Evolutionary conservation across 2,329 filamentous ascomycete genomes (phyloP).

Genomic region (Ophiostoma tasmaniense): DNA sequence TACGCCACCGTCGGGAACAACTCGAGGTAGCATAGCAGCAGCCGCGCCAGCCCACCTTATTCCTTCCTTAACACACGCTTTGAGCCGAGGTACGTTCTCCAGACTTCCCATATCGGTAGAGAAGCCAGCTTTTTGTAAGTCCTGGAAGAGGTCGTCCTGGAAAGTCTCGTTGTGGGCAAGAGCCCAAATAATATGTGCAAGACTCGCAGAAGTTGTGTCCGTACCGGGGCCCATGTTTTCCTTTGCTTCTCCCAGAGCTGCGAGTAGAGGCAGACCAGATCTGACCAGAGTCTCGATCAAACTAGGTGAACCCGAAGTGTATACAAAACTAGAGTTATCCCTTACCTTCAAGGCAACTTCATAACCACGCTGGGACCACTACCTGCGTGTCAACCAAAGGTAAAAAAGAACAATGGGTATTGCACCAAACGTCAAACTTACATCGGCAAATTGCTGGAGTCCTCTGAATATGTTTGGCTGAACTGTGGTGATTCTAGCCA

Average conservation of each 20-base stretch:
- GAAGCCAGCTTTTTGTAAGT: slow-evolving; percentile 11
- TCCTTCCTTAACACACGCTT: slow-evolving; percentile 17
- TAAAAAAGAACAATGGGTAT: neutral
- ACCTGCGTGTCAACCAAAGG: neutral
- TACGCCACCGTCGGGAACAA: slow-evolving; percentile 13
- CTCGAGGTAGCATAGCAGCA: slow-evolving; percentile 17
- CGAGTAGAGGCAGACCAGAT: slow-evolving; percentile 10
- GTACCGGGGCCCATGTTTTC: slow-evolving; percentile 19
- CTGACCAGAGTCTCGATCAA: neutral
- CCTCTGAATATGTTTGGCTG: neutral
- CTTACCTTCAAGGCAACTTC: neutral
- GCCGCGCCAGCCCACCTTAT: slow-evolving; percentile 17
- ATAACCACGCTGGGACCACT: neutral
- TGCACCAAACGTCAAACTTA: neutral
- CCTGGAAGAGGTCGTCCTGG: slow-evolving; percentile 13
- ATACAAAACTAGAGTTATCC: too few species aligned
- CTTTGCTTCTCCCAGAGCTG: slow-evolving; percentile 15
- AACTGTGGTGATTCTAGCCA: neutral
- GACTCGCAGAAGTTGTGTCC: slow-evolving; percentile 15
- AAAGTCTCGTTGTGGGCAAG: slow-evolving; percentile 12
- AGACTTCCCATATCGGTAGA: slow-evolving; percentile 16
- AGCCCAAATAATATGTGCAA: slow-evolving; percentile 17
- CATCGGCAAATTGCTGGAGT: neutral
- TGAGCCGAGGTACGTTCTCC: slow-evolving; percentile 11
- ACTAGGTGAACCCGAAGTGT: neutral